Base-by-base conservation (phyloP, 2,329 filamentous ascomycete species). In the Colletotrichum musae region DNA sequence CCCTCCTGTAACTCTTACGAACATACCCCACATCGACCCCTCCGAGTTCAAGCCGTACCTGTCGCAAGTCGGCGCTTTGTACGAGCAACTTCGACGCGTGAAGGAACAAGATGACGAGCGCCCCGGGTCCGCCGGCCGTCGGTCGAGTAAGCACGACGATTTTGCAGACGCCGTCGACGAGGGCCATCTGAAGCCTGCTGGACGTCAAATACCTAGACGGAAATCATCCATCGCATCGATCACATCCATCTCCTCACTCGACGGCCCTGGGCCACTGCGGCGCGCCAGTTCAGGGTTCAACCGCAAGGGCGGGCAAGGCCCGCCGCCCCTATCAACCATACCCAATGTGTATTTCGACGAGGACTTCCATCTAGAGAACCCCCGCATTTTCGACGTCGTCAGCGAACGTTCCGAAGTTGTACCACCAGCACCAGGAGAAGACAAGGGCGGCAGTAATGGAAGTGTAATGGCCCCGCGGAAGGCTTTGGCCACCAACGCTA, bases 401-500 rank as follows among this genome's bases (percentile, higher is more conserved):
- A 98, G 95, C 77, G 96, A 99, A 80, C 89, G 94, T 69, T 97
- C 96, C 12, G 95, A 98, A 79, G 94, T 99, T n/a, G 92, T 98
- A n/a, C 88, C 91, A 24, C 88, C 91, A 7, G 84, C 86, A 1
- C 86, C 88, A 4, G 85, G 85, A 56, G 85, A 90, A 71, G 87
- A 90, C 28, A 86, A 88, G 26, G 84, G 82, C 43, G 80, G 80
- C 5, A 80, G 84, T 4, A 93, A 91, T 77, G 90, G 89, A 5
- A 84, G 83, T 58, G 82, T 86, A 0, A 81, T 87, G 24, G 86
- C 87, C 12, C 91, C 93, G 9, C 89, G 95, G 70, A 98, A 98
- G 78, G 93, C 94, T 1, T 85, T 99, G 32, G 95, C 95, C 7
- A 98, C 95, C 0, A 99, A 99, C 80, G 96, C 96, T 0, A 99